These are phyloP conservation scores for Vigna reflexopilosa DNA, from an alignment of 306 rosid genomes.

Conservation along the genomic window DNA sequence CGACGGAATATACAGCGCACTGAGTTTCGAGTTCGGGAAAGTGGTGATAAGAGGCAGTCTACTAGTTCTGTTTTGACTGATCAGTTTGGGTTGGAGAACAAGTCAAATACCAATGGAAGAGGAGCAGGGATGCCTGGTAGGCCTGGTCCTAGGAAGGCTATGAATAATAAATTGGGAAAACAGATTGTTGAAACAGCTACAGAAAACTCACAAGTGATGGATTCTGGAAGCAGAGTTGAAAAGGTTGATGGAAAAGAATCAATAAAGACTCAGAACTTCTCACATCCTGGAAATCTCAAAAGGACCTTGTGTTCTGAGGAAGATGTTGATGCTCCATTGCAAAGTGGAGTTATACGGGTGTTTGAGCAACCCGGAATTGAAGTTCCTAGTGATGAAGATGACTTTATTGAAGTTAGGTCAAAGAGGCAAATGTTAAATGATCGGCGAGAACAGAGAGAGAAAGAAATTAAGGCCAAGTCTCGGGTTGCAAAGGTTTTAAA, in stretches of 20 bases:
- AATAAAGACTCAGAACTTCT: constrained; percentile 55
- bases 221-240: constrained; percentile 61
- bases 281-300: constrained; percentile 70
- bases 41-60: constrained; percentile 65
- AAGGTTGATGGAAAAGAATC: constrained; percentile 65
- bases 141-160: constrained; percentile 62
- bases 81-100: constrained; percentile 58
- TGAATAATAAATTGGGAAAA: constrained; percentile 56
- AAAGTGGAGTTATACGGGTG: constrained; percentile 90
- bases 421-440: constrained; percentile 97
- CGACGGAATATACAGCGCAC: constrained; percentile 72
- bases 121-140: constrained; percentile 57
- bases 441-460: constrained; percentile 92
- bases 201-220: constrained; percentile 51
- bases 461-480: constrained; percentile 87
- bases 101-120: constrained; percentile 57
- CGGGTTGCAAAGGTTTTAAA: constrained; percentile 70
- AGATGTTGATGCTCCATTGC: constrained; percentile 84
- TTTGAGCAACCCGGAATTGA: constrained; percentile 98
- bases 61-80: constrained; percentile 54
- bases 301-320: constrained; percentile 78
- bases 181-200: constrained; percentile 55
- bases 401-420: constrained; percentile 96
- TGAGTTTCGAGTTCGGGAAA: constrained; percentile 86
- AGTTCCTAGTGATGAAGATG: constrained; percentile 97